These are phyloP conservation scores for Suhomyces bolitotheri DNA, from an alignment of 1,139 yeast genomes.

Conservation along the genomic window DNA sequence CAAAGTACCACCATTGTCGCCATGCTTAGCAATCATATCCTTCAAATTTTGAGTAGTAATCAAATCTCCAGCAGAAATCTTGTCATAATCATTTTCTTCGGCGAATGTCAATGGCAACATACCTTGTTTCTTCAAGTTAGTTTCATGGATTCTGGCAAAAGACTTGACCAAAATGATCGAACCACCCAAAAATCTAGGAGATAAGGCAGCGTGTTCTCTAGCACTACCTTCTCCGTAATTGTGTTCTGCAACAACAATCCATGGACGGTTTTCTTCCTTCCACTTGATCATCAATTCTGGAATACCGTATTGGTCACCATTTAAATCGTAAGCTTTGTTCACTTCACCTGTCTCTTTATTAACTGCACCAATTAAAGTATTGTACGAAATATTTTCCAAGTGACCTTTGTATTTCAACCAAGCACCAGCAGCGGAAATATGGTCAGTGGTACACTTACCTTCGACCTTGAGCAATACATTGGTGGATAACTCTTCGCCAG, in stretches of 20 bases:
- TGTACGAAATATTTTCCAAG: slow-evolving; percentile 89
- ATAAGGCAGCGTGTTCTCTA: slow-evolving; percentile 96
- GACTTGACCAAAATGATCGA: slow-evolving; percentile 86
- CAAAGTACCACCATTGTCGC: slow-evolving; percentile 83
- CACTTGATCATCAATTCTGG: slow-evolving; percentile 98
- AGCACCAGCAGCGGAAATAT: slow-evolving; percentile 98
- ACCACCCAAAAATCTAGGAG: slow-evolving; percentile 94
- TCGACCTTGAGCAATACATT: slow-evolving; percentile 84
- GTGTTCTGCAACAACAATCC: slow-evolving; percentile 96
- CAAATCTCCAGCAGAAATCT: slow-evolving; percentile 70
- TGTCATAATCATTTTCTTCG: slow-evolving; percentile 85
- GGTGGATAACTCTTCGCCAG: slow-evolving; percentile 76
- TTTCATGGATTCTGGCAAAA: slow-evolving; percentile 84
- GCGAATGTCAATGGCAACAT: slow-evolving; percentile 92
- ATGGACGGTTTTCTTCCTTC: slow-evolving; percentile 80
- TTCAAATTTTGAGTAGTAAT: slow-evolving; percentile 74
- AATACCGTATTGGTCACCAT: slow-evolving; percentile 74
- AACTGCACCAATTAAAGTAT: slow-evolving; percentile 95
- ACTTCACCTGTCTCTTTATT: slow-evolving; percentile 97
- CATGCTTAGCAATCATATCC: slow-evolving; percentile 78
- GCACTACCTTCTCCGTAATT: slow-evolving; percentile 99
- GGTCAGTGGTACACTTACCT: slow-evolving; percentile 98
- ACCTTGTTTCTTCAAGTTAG: slow-evolving; percentile 74
- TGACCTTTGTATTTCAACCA: slow-evolving; percentile 99
- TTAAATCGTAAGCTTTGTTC: slow-evolving; percentile 83